Conservation (phyloP, 805 yeast genomes). For the Wickerhamiella alocasiicola region DNA sequence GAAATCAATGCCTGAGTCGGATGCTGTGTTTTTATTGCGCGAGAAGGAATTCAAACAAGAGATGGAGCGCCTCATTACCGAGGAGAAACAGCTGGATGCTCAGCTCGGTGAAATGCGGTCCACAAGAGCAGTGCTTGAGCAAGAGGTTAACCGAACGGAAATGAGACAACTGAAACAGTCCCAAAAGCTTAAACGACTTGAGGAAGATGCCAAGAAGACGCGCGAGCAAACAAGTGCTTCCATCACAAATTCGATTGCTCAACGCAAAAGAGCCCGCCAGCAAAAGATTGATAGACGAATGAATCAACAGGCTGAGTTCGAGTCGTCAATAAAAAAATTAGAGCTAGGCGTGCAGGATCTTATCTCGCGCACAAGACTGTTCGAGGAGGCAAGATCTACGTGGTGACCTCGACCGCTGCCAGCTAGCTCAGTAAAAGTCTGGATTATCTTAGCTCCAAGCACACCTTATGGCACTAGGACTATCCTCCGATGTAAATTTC, state of each 20-base stretch:
- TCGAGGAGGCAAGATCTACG: slow-evolving; percentile 4
- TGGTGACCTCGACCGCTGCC: neutral
- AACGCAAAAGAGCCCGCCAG: slow-evolving; percentile 5
- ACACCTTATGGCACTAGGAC: neutral
- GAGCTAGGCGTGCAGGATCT: slow-evolving; percentile 13
- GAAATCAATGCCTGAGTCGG: slow-evolving; percentile 10
- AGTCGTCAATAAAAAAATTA: slow-evolving; percentile 11
- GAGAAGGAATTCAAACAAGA: slow-evolving; percentile 1
- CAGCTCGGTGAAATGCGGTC: neutral
- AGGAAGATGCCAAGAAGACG: neutral
- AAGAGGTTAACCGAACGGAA: neutral
- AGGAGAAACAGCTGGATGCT: slow-evolving; percentile 1
- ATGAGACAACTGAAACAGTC: neutral
- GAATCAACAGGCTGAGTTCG: slow-evolving; percentile 11
- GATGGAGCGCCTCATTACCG: neutral
- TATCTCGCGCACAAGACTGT: slow-evolving; percentile 9
- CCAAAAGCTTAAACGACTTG: neutral
- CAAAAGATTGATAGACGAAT: slow-evolving; percentile 7
- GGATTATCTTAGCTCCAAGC: neutral
- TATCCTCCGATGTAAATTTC: neutral
- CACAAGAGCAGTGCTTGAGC: neutral
- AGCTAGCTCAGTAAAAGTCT: neutral
- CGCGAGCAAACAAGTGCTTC: neutral
- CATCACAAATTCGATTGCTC: neutral
- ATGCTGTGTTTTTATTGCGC: slow-evolving; percentile 4